Evolutionary conservation across 306 rosid species (phyloP), one percentile per base, ranked within the genome.

Genomic region (Bauhinia variegata): DNA sequence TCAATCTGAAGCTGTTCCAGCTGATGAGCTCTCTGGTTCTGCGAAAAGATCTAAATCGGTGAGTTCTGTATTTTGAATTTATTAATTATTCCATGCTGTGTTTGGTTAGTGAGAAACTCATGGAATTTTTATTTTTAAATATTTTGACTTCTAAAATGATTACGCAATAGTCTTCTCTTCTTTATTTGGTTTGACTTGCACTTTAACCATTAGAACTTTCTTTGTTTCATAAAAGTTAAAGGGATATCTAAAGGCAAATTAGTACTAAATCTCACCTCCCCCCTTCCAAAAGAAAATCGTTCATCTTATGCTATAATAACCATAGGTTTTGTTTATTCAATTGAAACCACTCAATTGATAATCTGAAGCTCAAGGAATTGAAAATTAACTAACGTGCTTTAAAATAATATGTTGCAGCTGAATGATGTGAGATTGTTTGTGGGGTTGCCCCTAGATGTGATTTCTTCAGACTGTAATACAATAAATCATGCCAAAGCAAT

Each of bases 401-500:
- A 9, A 33, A 38, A 10, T 23, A 36, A 19, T 42, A 6, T 4
- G 38, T 54, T 42, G 60, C 86, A 77, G 86, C 41, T 30, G 43
- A 67, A 70, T 33, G 58, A 62, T 48, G 71, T 82, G 8, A 74
- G 71, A 68, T 65, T 85, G 37, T 76, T 63, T 31, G 90, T 85
- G 32, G 90, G 85, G 17, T 60, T 85, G 68, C 90, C 90, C 3
- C 52, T 79, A 60, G 90, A 79, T 65, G 14, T 80, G 12, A 71
- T 85, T 65, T 85, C 90, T 0, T 36, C 9, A 5, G 67, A 67
- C 43, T 79, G 87, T 67, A 67, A 70, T 42, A 4, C 87, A 1
- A 63, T 82, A 13, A 82, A 74, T 67, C 87, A 85, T 58, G 77
- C 85, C 2, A 71, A 48, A 67, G 90, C 90, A 23, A 85, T 85